Base-by-base conservation (phyloP, 176 grass and related monocot species). In the Puya raimondii region DNA sequence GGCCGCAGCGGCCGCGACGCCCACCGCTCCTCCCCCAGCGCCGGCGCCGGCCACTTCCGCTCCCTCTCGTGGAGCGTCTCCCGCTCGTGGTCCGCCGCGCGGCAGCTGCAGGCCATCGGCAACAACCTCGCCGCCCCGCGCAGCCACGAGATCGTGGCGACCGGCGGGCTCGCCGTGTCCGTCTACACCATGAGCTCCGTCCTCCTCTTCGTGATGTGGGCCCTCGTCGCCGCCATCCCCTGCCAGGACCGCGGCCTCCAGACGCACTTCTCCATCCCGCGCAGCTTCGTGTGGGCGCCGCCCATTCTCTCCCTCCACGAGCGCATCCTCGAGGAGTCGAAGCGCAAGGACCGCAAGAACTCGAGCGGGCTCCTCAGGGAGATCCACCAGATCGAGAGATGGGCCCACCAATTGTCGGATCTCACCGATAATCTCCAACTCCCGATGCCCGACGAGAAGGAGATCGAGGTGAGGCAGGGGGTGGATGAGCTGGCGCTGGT, bases 21-120 rank as follows among this genome's bases (percentile, higher is more conserved):
- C 18, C 76, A 78, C 15, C 65, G 78, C 0, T 81, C 88, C 0
- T 79, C 77, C 0, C 67, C 79, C 63, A 4, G 83, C 63, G 21
- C 70, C 78, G 1, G 80, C 69, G 33, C 67, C 59, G 51, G 73
- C 1, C 94, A 97, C 78, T 99, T 91, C 87, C 89, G 94, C 57
- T 93, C 94, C 18, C 87, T 93, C 16, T 93, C 94, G 7, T 99
- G 90, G 95, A 94, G 90, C 80, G 95, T 99, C 17, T 99, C 95
- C 15, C 90, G 85, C 14, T 80, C 82, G 2, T 99, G 95, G 95
- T 99, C 95, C 0, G 95, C 95, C 23, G 87, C 90, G 20, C 69
- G 90, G 22, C 95, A 99, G 90, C 80, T 99, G 52, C 89, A 92
- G 78, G 80, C 73, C 10, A 99, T 99, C 23, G 84, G 80, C 1